Conservation (phyloP, 148 eudicot genomes). For the Agrostemma githago region DNA sequence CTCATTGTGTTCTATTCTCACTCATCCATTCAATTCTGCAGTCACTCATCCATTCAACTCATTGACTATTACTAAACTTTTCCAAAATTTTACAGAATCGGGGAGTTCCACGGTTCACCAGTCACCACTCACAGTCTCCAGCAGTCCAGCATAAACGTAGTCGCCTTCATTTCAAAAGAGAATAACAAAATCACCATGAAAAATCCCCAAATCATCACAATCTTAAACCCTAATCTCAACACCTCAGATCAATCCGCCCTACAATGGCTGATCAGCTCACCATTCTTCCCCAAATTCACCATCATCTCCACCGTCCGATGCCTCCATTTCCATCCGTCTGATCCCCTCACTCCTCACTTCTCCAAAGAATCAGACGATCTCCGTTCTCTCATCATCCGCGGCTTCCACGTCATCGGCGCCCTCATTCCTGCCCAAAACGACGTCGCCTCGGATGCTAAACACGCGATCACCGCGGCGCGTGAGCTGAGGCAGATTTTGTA, state of each 20-base stretch:
- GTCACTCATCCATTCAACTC: no score
- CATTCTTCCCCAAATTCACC: slow-evolving; percentile 55
- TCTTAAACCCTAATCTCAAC: slow-evolving; percentile 45
- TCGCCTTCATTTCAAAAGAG: neutral
- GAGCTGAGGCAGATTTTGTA: slow-evolving; percentile 44
- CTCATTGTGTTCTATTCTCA: no score
- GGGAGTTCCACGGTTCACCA: neutral
- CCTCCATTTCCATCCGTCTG: slow-evolving; percentile 47
- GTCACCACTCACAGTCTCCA: neutral
- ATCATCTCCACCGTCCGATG: slow-evolving; percentile 75
- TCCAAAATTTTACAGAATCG: no score
- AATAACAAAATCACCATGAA: neutral
- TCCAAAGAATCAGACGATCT: slow-evolving; percentile 46
- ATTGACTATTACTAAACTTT: no score
- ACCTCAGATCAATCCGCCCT: slow-evolving; percentile 32
- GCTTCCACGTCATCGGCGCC: slow-evolving; percentile 86
- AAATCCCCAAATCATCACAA: slow-evolving; percentile 25
- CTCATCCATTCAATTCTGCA: no score
- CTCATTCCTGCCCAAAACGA: slow-evolving; percentile 37
- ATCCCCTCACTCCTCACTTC: slow-evolving; percentile 25
- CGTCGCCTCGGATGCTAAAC: slow-evolving; percentile 35
- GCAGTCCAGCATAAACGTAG: neutral
- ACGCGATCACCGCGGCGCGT: slow-evolving; percentile 46
- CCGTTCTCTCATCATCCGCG: slow-evolving; percentile 53
- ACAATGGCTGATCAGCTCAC: slow-evolving; percentile 88